Evolutionary conservation across 305 asterid species (phyloP), one percentile per base, ranked within the genome.

Genomic region (Fraxinus albicans): DNA sequence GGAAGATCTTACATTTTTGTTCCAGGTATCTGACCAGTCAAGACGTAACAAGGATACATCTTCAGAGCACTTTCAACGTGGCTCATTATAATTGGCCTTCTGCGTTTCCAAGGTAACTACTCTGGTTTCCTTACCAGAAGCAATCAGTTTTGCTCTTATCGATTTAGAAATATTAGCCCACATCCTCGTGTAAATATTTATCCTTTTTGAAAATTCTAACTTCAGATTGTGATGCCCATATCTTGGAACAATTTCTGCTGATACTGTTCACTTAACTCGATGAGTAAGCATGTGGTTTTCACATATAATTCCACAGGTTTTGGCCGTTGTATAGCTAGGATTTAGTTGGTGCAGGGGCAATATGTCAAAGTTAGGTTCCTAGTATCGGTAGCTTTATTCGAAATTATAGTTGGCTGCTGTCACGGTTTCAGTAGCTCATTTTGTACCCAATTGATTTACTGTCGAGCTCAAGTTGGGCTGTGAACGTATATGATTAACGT

Each of bases 1-100:
- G 77, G 98, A 95, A n/a, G 99, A 96, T 89, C 92, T 95, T 75
- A 85, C 89, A 75, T 91, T 89, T 87, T 89, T 96, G 83, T 96
- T 96, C 42, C 89, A 84, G 86, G 91, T 91, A 55, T 87, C 67
- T 73, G 76, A 50, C n/a, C 79, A 40, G 79, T 44, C 80, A 6
- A 77, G 74, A 77, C 40, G 65, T 50, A 44, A 77, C 21, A 50
- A 13, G 29, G 63, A 50, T 77, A 17, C n/a, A 6, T 77, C 35
- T 2, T 17, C 67, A 5, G 34, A 77, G 69, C 60, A 25, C 65
- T 50, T n/a, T 2, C 65, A 35, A 21, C 36, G 23, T 42, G 35
- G 65, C 36, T 4, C 63, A 13, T 4, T 21, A 44, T 76, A 9
- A 77, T 44, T 21, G 19, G 9, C 19, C 10, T 76, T 38, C 12